These are phyloP conservation scores for Blastobotrys terrestris DNA, from an alignment of 805 yeast genomes.

Conservation along the genomic window DNA sequence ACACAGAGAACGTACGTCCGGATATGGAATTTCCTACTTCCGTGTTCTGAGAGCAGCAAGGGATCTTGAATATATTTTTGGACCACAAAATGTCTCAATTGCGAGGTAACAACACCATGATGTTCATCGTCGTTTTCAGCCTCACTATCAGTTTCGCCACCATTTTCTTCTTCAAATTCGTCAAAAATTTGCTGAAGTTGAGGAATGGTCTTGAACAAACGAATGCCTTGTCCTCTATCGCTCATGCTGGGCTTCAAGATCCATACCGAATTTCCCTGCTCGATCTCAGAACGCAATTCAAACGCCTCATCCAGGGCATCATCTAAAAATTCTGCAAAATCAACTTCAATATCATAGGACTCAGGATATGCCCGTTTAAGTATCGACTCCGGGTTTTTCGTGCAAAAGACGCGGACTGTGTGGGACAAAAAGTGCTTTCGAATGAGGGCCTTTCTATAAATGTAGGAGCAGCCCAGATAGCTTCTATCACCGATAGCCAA, in stretches of 20 bases:
- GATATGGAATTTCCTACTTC: constrained; percentile 76
- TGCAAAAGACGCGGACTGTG: constrained; percentile 66
- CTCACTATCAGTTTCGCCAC: constrained; percentile 49
- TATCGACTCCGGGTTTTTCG: constrained; percentile 66
- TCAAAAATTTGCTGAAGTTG: constrained; percentile 81
- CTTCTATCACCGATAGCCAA: constrained; percentile 37
- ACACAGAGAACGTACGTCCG: constrained; percentile 73
- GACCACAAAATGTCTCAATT: constrained; percentile 82
- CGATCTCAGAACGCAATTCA: constrained; percentile 77
- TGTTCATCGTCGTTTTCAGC: constrained; percentile 33
- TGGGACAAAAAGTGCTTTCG: constrained; percentile 87
- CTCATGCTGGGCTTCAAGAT: constrained; percentile 95
- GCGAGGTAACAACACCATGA: constrained; percentile 75
- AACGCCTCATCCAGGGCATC: constrained; percentile 89
- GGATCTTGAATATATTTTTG: constrained; percentile 76
- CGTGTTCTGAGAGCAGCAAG: constrained; percentile 53
- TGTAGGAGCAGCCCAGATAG: constrained; percentile 71
- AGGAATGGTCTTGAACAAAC: constrained; percentile 69
- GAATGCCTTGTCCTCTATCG: constrained; percentile 93
- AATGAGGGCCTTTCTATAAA: constrained; percentile 84
- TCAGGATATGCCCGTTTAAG: constrained; percentile 62
- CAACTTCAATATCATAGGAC: constrained; percentile 76
- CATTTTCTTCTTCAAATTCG: constrained; percentile 71
- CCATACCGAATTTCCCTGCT: constrained; percentile 52
- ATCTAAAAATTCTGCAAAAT: constrained; percentile 92